Conservation (phyloP, 257 asterid genomes). For the Lavandula angustifolia region DNA sequence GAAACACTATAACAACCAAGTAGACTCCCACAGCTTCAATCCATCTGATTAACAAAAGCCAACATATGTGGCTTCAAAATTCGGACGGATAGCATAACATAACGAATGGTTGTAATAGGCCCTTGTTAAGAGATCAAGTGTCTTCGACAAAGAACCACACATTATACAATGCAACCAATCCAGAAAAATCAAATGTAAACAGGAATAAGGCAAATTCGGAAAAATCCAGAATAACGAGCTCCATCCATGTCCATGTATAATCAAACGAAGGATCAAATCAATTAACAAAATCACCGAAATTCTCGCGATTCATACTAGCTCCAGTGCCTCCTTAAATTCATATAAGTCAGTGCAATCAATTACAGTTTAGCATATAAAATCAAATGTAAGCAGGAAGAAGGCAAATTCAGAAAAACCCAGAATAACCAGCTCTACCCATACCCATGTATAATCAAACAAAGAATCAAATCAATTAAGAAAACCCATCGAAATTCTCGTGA, state of each 20-base stretch:
- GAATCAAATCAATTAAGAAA: background rate
- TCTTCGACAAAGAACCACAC: conserved; percentile 2
- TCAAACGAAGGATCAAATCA: background rate
- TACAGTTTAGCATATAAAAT: too few species aligned
- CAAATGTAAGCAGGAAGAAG: conserved; percentile 11
- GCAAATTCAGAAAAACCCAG: conserved; percentile 14
- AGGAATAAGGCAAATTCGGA: conserved; percentile 17
- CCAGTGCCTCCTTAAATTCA: conserved; percentile 2
- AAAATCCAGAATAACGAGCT: conserved; percentile 10
- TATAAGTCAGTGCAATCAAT: too few species aligned
- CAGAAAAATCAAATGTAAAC: conserved; percentile 3
- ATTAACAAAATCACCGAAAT: background rate
- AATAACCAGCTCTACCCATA: conserved; percentile 1
- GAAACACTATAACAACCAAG: conserved; percentile 3
- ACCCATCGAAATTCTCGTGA: conserved; percentile 7
- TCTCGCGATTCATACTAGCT: conserved; percentile 16
- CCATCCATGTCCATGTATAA: background rate
- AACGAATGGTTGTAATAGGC: background rate
- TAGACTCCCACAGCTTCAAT: background rate
- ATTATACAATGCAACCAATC: conserved; percentile 26
- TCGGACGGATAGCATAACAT: background rate
- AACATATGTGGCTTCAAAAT: background rate
- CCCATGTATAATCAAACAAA: too few species aligned
- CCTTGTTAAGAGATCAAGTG: background rate
- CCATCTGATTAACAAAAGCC: background rate